Base-by-base conservation (phyloP, 108 stramenopile genomes). In the Cyclotella kingstonii region DNA sequence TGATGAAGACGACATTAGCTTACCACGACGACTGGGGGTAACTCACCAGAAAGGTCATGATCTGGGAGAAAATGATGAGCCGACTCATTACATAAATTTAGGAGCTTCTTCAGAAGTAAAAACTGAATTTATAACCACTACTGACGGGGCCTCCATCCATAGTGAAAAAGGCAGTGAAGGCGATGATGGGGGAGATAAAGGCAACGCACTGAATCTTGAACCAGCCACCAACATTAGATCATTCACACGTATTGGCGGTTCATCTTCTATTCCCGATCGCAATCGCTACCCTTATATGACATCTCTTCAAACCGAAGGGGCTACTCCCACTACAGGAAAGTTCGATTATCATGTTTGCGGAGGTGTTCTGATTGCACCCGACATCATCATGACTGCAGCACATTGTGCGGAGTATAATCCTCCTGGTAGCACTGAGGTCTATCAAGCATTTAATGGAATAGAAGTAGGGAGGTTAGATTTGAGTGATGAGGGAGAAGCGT, bases 291-390 rank as follows among this genome's bases (percentile, higher is more conserved):
- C 57, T 60, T 75, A 75, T 65, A 66, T 75, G 73, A 65, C 65
- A 42, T 75, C 73, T 9, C 53, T 75, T 27, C 73, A 75, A 66
- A 59, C 66, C 35, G 73, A 75, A 33, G 73, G 73, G 15, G 33
- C 30, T 17, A 48, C 58, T 11, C 58, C 59, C 40, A 17, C 38
- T 45, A 10, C 35, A 1, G 51, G 43, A 29, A 40, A 40, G 23
- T 75, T 57, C 62, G 73, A 75, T 46, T 54, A 42, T 31, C 73
- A 75, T 60, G 42, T 66, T 26, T 84, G 84, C 63, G 70, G 71
- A 10, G 84, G 81, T 9, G 33, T 64, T 8, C 67, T 84, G 4
- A 66, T 84, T 47, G 76, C 80, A 15, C 84, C 80, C 29, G 81
- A 72, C 34, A 26, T 78, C 14, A 43, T 84, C 10, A 10, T 84